Base-by-base conservation (phyloP, 257 asterid species). In the Buddleja alternifolia region DNA sequence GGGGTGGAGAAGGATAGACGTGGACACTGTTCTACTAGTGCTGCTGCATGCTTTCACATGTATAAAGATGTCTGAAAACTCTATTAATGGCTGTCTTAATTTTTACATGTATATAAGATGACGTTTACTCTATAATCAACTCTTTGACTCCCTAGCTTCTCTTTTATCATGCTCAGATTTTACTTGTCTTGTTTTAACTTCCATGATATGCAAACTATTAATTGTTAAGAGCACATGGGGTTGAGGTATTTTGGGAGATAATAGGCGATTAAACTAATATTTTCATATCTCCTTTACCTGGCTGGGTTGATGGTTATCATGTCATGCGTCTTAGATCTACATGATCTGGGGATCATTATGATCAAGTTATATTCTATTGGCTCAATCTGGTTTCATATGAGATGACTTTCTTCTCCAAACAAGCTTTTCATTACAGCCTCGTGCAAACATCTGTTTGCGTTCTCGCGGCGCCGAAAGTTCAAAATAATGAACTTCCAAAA, bases 401-500 rank as follows among this genome's bases (percentile, higher is more conserved):
- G 36, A 17, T 44, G 39, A 24, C n/a, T 32, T 17, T 54, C 44
- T 56, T 14, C 37, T 45, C 51, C 62, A 11, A 44, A 56, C 58
- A 29, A 37, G 47, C 51, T 53, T 16, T 20, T 54, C 54, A 40
- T 15, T 12, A 45, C 34, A 29, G 19, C 14, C 10, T 44, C 39
- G 55, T 12, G 19, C n/a, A 62, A 2, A 24, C 21, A 19, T 16
- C 37, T 5, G 16, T 61, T 60, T 56, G 40, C 20, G 29, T 71
- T 41, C 37, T 16, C 58, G 41, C 19, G 8, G 6, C 50, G 45
- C 34, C 34, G 42, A 60, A 44, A 10, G 12, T 16, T n/a, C 32
- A 57, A 32, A 65, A 57, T 54, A 73, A 73, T 52, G 36, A 69
- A 66, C 58, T 55, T 50, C 45, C 56, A 62, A 24, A 56, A 66